Evolutionary conservation across 2,329 filamentous ascomycete genomes (phyloP), one percentile per base, ranked within the genome.

Genomic region (Botryosphaeria dothidea): DNA sequence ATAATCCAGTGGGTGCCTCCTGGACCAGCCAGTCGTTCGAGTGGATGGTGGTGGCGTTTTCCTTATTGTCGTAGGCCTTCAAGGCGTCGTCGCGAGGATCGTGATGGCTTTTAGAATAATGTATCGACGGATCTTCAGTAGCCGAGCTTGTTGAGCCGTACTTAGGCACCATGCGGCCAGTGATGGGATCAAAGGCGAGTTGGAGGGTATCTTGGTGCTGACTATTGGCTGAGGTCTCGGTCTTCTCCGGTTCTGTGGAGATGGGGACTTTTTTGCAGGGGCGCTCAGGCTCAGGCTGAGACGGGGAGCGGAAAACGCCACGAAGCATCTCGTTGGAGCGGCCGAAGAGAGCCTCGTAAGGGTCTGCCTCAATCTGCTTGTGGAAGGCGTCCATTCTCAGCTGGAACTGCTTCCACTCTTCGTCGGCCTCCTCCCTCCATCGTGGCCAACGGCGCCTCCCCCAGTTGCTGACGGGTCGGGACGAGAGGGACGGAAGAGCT

Each of bases 311-410:
- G 74, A 73, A 4, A 9, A 57, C 46, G 27, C 74, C 75, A 62
- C 38, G 70, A 31, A 76, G 64, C 72, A 74, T 74, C 19, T 72
- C 70, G 62, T 77, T 72, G 49, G 75, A 77, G 2, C 76, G 77
- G 2, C 80, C 80, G 63, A 82, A 82, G 34, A 81, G 68, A 8
- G 77, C 74, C 61, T 75, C 72, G 62, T 82, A 82, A 11, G 80
- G 80, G 62, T 82, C 77, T 19, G 75, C 70, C 43, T 78, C 72
- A 36, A 81, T 57, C 27, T 68, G 66, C 66, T 57, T 56, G 38
- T 57, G 51, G 34, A 64, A 64, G 25, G 31, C 23, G 13, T 64
- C 62, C 51, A 64, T 51, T 17, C 45, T 43, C n/a, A n/a, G 19
- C 25, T 64, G 51, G 21, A 64, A 51, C 23, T 51, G 51, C 41